A percentile compares a stretch with the other conserved stretches of the same genome.
These are phyloP conservation scores for Chlorociboria aeruginascens DNA, from an alignment of 495 filamentous ascomycete species.

Conservation along the genomic window DNA sequence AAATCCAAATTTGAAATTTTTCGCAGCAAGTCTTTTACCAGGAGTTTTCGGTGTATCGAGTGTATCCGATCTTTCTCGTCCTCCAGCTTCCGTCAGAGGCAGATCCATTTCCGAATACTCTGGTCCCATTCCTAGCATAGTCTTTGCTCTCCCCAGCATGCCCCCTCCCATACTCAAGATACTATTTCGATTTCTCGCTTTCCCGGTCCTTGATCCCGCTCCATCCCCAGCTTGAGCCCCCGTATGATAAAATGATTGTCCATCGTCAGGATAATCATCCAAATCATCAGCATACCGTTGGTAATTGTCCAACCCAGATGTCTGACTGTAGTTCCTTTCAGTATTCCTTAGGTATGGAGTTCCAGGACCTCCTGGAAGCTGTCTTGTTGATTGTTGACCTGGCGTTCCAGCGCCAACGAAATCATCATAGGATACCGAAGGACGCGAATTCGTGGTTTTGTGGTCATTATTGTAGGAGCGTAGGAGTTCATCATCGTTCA, in stretches of 20 bases:
- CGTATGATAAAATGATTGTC: slow-evolving; percentile 51
- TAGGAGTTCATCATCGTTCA: slow-evolving; percentile 68
- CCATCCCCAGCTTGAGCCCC: slow-evolving; percentile 39
- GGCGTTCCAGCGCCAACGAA: slow-evolving; percentile 59
- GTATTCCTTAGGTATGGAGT: slow-evolving; percentile 34
- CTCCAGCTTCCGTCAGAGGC: slow-evolving; percentile 66
- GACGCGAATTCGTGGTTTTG: slow-evolving; percentile 51
- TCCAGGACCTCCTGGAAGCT: slow-evolving; percentile 39
- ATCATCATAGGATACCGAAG: slow-evolving; percentile 87
- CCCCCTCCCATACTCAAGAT: slow-evolving; percentile 78
- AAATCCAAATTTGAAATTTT: slow-evolving; percentile 91
- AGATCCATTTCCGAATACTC: slow-evolving; percentile 98
- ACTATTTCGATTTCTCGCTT: slow-evolving; percentile 69
- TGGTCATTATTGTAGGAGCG: slow-evolving; percentile 57
- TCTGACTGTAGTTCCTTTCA: slow-evolving; percentile 63
- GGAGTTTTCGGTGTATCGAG: slow-evolving; percentile 20
- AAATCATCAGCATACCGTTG: slow-evolving; percentile 81
- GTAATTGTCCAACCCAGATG: slow-evolving; percentile 74
- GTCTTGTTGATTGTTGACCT: slow-evolving; percentile 29
- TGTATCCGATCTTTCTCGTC: slow-evolving; percentile 25
- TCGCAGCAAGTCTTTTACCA: slow-evolving; percentile 49
- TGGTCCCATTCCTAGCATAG: slow-evolving; percentile 81
- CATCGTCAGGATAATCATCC: slow-evolving; percentile 64
- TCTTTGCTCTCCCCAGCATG: slow-evolving; percentile 73
- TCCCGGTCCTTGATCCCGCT: slow-evolving; percentile 31